These are phyloP conservation scores for Rubia peregrina DNA, from an alignment of 305 asterid species.

Conservation along the genomic window DNA sequence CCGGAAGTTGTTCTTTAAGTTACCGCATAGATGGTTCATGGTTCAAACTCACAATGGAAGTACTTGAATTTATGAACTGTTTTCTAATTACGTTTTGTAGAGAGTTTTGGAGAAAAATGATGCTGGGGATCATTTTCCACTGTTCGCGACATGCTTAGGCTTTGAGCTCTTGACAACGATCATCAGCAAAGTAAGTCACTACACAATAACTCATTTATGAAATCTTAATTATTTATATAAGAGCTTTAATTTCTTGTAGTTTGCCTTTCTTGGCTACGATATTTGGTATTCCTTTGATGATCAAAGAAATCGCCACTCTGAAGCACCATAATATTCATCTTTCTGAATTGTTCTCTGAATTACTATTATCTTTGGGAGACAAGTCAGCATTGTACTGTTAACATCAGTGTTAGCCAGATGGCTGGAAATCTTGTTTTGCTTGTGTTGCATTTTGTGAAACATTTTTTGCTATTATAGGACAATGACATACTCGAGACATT, in stretches of 20 bases:
- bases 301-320: neutral
- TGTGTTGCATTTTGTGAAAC: neutral
- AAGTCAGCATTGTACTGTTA: no score
- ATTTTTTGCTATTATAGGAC: conserved; percentile 44
- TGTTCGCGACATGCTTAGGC: conserved; percentile 90
- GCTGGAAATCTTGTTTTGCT: no score
- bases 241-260: neutral
- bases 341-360: no score
- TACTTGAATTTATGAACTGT: conserved; percentile 1
- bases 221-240: neutral
- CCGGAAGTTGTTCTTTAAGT: no score
- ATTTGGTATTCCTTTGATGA: neutral
- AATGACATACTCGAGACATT: conserved; percentile 65
- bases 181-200: conserved; percentile 50
- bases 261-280: neutral
- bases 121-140: conserved; percentile 80
- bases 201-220: neutral
- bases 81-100: conserved; percentile 37
- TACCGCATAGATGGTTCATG: neutral
- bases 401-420: no score
- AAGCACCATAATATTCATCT: neutral
- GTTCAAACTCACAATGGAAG: neutral
- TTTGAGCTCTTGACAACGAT: conserved; percentile 83
- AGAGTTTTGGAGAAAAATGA: conserved; percentile 68
- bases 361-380: no score